Percentiles rank a stretch among this genome's conserved stretches.
phyloP scores from a whole-genome alignment of 73 alveolate species.

The Stentor coeruleus region DNA sequence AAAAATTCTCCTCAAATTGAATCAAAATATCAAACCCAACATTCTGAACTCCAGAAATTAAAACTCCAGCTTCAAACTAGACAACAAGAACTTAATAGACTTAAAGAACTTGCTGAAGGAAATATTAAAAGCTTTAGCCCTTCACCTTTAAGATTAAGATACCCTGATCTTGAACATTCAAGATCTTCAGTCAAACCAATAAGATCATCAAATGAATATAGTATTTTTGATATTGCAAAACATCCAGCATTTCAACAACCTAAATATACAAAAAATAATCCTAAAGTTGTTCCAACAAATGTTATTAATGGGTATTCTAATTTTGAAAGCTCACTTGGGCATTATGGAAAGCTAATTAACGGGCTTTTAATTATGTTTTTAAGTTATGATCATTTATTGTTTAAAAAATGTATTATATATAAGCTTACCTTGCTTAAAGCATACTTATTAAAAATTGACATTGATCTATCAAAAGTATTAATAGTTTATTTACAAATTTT shows the following conservation, averaged over 20 bases:
- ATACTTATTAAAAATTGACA: too few species aligned
- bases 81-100: not conserved
- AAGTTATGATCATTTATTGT: too few species aligned
- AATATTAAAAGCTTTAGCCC: not conserved
- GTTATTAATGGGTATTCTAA: not conserved
- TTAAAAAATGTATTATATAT: too few species aligned
- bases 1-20: not conserved
- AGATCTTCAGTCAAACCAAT: not conserved
- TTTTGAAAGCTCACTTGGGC: not conserved
- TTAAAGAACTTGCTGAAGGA: not conserved
- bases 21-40: not conserved
- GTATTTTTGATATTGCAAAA: not conserved
- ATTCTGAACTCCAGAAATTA: not conserved
- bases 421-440: too few species aligned
- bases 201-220: not conserved
- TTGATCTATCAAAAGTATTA: too few species aligned
- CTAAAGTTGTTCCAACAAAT: conserved; percentile 10
- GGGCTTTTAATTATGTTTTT: too few species aligned
- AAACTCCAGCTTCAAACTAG: not conserved
- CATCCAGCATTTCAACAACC: conserved; percentile 27
- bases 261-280: not conserved
- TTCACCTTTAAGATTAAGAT: not conserved
- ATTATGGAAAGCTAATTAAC: not conserved
- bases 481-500: too few species aligned
- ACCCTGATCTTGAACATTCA: not conserved